Evolutionary conservation across 805 yeast genomes (phyloP).

Genomic region (Yarrowia phangngaensis): DNA sequence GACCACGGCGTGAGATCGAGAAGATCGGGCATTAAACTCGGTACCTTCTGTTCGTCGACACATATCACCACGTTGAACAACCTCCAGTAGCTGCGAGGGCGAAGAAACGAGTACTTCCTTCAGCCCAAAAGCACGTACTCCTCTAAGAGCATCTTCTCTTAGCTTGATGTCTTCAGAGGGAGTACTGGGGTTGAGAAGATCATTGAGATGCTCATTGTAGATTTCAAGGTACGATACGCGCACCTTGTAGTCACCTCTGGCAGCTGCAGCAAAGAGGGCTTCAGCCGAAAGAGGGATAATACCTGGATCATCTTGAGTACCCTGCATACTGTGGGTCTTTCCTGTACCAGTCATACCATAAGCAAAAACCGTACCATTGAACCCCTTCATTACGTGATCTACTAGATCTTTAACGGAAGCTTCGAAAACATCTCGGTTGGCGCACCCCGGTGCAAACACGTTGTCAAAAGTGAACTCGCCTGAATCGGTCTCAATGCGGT

Average conservation of each 20-base stretch:
- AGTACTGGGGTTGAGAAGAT: conserved; percentile 47
- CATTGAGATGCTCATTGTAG: conserved; percentile 65
- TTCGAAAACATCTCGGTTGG: conserved; percentile 60
- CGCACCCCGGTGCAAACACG: conserved; percentile 53
- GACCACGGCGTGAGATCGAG: conserved; percentile 88
- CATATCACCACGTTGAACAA: conserved; percentile 66
- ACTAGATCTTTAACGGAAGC: conserved; percentile 50
- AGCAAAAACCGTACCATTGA: conserved; percentile 83
- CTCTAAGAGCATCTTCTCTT: conserved; percentile 68
- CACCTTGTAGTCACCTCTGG: conserved; percentile 45
- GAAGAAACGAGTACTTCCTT: conserved; percentile 55
- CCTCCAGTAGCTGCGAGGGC: conserved; percentile 56
- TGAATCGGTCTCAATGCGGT: conserved; percentile 41
- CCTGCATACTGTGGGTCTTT: conserved; percentile 84
- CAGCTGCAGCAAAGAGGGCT: conserved; percentile 47
- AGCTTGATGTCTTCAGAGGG: conserved; percentile 58
- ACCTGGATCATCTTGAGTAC: conserved; percentile 60
- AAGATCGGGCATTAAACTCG: conserved; percentile 80
- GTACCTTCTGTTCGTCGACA: conserved; percentile 81
- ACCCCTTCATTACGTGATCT: conserved; percentile 54
- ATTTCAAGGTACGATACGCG: conserved; percentile 66
- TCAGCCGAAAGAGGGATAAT: conserved; percentile 65
- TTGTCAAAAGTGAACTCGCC: conserved; percentile 73
- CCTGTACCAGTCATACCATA: conserved; percentile 96
- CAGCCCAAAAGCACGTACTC: conserved; percentile 73